Evolutionary conservation across 2,329 filamentous ascomycete species (phyloP).

Genomic region (Claviceps africana): DNA sequence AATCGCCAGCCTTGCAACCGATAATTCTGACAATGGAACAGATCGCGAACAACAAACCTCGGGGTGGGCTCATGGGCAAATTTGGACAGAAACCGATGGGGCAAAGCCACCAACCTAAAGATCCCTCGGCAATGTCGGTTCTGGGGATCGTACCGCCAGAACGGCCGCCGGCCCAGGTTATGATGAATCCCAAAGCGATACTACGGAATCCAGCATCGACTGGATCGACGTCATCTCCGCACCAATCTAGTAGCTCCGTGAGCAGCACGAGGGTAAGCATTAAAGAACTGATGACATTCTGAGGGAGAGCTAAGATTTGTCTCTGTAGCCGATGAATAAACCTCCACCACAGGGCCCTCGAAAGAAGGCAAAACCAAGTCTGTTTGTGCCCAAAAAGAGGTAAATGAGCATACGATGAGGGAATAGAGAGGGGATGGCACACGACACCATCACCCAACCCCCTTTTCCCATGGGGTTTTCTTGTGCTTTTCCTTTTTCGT

Average conservation of each 20-base stretch:
- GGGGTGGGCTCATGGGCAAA: constrained; percentile 22
- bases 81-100: constrained; percentile 19
- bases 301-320: neutral
- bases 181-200: constrained; percentile 5
- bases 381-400: constrained; percentile 12
- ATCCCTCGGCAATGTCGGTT: constrained; percentile 39
- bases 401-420: constrained; percentile 4
- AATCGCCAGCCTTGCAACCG: neutral
- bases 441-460: no score
- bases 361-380: constrained; percentile 10
- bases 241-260: constrained; percentile 7
- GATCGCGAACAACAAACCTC: constrained; percentile 18
- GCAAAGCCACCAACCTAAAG: constrained; percentile 21
- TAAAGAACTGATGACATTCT: neutral
- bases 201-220: constrained; percentile 9
- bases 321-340: constrained; percentile 1
- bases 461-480: no score
- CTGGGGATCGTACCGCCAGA: constrained; percentile 34
- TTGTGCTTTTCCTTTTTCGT: neutral
- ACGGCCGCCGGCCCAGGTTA: constrained; percentile 20
- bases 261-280: constrained; percentile 11
- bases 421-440: neutral
- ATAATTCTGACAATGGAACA: constrained; percentile 15
- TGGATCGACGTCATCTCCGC: constrained; percentile 10
- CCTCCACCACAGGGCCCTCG: constrained; percentile 4